phyloP scores from a whole-genome alignment of 352 stramenopile genomes.

The Peronosclerospora sorghi region DNA sequence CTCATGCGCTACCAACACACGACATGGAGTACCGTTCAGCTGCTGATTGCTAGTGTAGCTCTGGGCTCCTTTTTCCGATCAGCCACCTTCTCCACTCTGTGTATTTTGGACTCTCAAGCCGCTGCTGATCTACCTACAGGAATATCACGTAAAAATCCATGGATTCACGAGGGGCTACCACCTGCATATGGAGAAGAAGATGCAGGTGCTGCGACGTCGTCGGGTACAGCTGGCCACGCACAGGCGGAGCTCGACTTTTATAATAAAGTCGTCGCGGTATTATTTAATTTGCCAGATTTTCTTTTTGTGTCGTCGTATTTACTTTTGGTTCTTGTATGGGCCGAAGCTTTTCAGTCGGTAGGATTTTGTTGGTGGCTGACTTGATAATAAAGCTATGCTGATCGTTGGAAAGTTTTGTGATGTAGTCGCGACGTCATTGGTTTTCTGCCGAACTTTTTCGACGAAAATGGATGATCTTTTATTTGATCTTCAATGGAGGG shows the following conservation, averaged over 20 bases:
- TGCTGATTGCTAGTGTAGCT: conserved; percentile 71
- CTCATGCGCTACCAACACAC: conserved; percentile 51
- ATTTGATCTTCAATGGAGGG: conserved; percentile 85
- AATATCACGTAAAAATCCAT: conserved; percentile 12
- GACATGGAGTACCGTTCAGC: conserved; percentile 74
- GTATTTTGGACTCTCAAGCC: conserved; percentile 78
- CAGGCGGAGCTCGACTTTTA: conserved; percentile 78
- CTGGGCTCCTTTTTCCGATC: conserved; percentile 82
- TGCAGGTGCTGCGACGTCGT: conserved; percentile 6
- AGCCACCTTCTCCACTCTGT: conserved; percentile 80
- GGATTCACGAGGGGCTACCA: conserved; percentile 7
- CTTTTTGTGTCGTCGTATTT: conserved; percentile 86
- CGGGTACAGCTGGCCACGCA: conserved; percentile 11
- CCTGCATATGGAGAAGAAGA: conserved; percentile 7
- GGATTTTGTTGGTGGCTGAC: background rate
- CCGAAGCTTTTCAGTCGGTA: conserved; percentile 84
- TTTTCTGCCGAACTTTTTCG: conserved; percentile 79
- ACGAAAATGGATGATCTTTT: conserved; percentile 86
- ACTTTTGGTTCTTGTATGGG: conserved; percentile 86
- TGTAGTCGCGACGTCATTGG: conserved; percentile 82
- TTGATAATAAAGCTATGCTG: background rate
- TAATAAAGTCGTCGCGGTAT: conserved; percentile 84
- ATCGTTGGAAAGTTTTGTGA: conserved; percentile 1
- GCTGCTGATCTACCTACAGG: conserved; percentile 29
- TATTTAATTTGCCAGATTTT: conserved; percentile 90